Conservation (phyloP, 306 rosid species). For the Boehmeria nivea region DNA sequence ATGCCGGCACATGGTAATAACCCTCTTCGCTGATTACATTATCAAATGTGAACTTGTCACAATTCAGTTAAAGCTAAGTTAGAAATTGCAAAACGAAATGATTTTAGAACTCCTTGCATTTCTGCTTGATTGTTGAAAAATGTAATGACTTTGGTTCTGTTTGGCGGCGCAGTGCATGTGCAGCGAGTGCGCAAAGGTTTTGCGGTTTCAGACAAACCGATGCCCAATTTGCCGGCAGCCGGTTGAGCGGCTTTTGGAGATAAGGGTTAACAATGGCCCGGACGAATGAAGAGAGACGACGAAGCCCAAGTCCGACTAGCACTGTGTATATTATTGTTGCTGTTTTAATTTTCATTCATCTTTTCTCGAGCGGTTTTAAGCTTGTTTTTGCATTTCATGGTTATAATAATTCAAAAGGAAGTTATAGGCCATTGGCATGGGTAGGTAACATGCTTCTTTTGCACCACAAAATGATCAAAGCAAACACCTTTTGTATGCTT, state of each 20-base stretch:
- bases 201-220: conserved; percentile 79
- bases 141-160: conserved; percentile 18
- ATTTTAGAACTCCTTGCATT: no score
- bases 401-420: conserved; percentile 31
- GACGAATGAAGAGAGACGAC: conserved; percentile 41
- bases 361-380: conserved; percentile 10
- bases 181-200: conserved; percentile 82
- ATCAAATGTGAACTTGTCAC: no score
- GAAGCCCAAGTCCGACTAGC: background rate
- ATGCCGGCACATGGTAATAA: conserved; percentile 95
- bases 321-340: conserved; percentile 17
- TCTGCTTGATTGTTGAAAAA: conserved; percentile 2
- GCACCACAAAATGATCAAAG: conserved; percentile 19
- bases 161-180: conserved; percentile 78
- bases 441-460: conserved; percentile 28
- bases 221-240: conserved; percentile 99
- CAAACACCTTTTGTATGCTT: no score
- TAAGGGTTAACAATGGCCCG: conserved; percentile 56
- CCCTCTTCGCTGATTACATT: no score
- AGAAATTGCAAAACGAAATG: background rate
- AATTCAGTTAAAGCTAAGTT: no score
- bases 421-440: no score
- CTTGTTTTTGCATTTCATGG: background rate
- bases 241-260: conserved; percentile 94
- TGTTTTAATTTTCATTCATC: conserved; percentile 7